Evolutionary conservation across 495 filamentous ascomycete genomes (phyloP).

Genomic region (Lophium mytilinum): DNA sequence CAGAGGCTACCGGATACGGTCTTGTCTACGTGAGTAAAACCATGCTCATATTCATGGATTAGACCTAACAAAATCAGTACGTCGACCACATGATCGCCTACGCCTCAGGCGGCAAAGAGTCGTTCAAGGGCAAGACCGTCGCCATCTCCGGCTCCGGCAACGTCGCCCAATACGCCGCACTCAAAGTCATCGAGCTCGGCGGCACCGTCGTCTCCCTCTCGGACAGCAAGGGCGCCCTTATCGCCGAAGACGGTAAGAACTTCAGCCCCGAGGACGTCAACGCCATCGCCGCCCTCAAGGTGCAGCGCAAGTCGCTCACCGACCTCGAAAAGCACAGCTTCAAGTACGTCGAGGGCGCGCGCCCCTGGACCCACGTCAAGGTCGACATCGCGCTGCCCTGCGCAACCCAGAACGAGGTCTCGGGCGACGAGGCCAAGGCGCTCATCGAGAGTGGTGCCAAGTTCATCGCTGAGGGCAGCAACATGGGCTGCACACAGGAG

Average conservation of each 20-base stretch:
- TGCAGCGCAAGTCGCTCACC: slow-evolving; percentile 73
- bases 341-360: slow-evolving; percentile 80
- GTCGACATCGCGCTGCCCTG: slow-evolving; percentile 88
- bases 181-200: slow-evolving; percentile 95
- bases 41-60: background rate
- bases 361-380: slow-evolving; percentile 84
- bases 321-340: slow-evolving; percentile 57
- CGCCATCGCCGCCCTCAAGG: slow-evolving; percentile 74
- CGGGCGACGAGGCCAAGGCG: slow-evolving; percentile 74
- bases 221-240: slow-evolving; percentile 77
- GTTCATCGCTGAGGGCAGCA: slow-evolving; percentile 94
- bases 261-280: slow-evolving; percentile 74
- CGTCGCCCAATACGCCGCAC: slow-evolving; percentile 94
- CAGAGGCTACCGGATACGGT: slow-evolving; percentile 95
- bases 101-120: slow-evolving; percentile 69
- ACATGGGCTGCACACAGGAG: slow-evolving; percentile 97
- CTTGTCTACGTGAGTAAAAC: slow-evolving; percentile 64
- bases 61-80: slow-evolving; percentile 41
- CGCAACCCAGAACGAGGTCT: slow-evolving; percentile 97
- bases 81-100: slow-evolving; percentile 93
- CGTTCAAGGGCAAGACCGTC: slow-evolving; percentile 85
- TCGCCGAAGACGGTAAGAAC: slow-evolving; percentile 55
- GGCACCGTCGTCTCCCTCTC: slow-evolving; percentile 89
- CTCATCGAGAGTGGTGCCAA: slow-evolving; percentile 67
- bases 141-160: slow-evolving; percentile 97